Evolutionary conservation across 2,329 filamentous ascomycete genomes (phyloP).

Genomic region (Diaporthe sp.): DNA sequence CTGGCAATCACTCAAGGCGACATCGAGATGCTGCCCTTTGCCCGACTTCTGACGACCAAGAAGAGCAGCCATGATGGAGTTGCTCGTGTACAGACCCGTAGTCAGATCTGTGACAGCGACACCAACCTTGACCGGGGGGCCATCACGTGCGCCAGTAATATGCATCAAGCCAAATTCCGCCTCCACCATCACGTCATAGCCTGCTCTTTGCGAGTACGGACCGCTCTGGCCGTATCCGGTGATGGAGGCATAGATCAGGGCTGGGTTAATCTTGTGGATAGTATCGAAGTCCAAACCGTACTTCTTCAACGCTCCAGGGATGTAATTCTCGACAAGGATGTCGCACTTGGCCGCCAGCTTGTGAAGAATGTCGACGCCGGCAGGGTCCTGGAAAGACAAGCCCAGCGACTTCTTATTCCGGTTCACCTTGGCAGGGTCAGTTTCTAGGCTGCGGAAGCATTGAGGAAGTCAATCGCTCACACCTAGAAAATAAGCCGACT

Average conservation of each 20-base stretch:
- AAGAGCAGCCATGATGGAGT: conserved; percentile 94
- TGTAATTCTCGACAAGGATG: conserved; percentile 96
- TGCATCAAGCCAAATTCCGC: conserved; percentile 99
- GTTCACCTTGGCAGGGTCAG: conserved; percentile 74
- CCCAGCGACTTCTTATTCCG: conserved; percentile 97
- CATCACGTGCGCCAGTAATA: conserved; percentile 90
- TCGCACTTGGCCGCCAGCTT: conserved; percentile 87
- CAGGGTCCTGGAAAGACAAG: conserved; percentile 87
- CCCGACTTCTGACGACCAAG: conserved; percentile 81
- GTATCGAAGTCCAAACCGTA: conserved; percentile 92
- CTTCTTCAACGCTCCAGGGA: conserved; percentile 89
- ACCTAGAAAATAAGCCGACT: conserved; percentile 93
- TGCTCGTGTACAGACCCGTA: conserved; percentile 93
- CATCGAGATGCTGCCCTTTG: conserved; percentile 91
- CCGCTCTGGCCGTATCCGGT: conserved; percentile 98
- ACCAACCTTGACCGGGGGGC: conserved; percentile 95
- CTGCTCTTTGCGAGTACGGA: conserved; percentile 86
- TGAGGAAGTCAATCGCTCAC: conserved; percentile 63
- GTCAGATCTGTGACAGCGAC: conserved; percentile 97
- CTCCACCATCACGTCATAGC: conserved; percentile 99
- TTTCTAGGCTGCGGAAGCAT: not conserved
- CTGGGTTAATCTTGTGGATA: conserved; percentile 83
- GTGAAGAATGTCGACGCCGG: conserved; percentile 89
- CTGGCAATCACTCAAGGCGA: conserved; percentile 92
- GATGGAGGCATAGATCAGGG: conserved; percentile 93